Percentiles rank a stretch among this genome's conserved stretches.
phyloP scores from a whole-genome alignment of 441 rosid species.

The Populus hybrid region DNA sequence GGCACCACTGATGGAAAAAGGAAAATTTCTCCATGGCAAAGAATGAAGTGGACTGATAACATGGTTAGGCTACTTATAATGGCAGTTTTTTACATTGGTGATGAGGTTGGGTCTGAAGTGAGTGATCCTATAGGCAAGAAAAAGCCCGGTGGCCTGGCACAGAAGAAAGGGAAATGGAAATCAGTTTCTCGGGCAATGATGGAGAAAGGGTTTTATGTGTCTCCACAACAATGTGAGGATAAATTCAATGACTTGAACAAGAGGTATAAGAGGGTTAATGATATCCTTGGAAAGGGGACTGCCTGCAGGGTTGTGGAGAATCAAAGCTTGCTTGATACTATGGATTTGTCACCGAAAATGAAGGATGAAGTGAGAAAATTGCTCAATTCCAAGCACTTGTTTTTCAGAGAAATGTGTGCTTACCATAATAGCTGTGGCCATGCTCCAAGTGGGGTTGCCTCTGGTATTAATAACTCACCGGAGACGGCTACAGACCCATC shows the following conservation, averaged over 20 bases:
- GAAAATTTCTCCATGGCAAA: slow-evolving; percentile 78
- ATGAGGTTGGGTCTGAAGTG: slow-evolving; percentile 66
- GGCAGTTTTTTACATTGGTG: slow-evolving; percentile 92
- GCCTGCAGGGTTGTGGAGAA: slow-evolving; percentile 94
- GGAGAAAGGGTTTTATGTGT: slow-evolving; percentile 92
- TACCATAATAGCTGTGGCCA: slow-evolving; percentile 87
- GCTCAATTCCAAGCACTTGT: slow-evolving; percentile 86
- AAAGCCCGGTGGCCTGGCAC: slow-evolving; percentile 59
- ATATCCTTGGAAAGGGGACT: slow-evolving; percentile 80
- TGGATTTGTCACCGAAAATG: slow-evolving; percentile 70
- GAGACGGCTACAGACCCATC: slow-evolving; percentile 36
- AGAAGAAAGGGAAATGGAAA: slow-evolving; percentile 99
- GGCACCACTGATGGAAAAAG: slow-evolving; percentile 53
- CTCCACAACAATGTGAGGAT: slow-evolving; percentile 98
- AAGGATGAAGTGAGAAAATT: slow-evolving; percentile 83
- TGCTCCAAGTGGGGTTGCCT: slow-evolving; percentile 28
- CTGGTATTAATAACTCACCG: slow-evolving; percentile 37
- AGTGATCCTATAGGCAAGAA: slow-evolving; percentile 52
- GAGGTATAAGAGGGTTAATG: slow-evolving; percentile 96
- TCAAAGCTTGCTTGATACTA: slow-evolving; percentile 68
- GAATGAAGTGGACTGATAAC: slow-evolving; percentile 95
- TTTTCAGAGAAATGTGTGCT: slow-evolving; percentile 96
- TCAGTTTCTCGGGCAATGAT: slow-evolving; percentile 92
- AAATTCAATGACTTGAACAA: slow-evolving; percentile 95
- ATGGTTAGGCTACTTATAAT: slow-evolving; percentile 82